These are phyloP conservation scores for Tilletia horrida DNA, from an alignment of 1,284 basidiomycete species.

Conservation along the genomic window DNA sequence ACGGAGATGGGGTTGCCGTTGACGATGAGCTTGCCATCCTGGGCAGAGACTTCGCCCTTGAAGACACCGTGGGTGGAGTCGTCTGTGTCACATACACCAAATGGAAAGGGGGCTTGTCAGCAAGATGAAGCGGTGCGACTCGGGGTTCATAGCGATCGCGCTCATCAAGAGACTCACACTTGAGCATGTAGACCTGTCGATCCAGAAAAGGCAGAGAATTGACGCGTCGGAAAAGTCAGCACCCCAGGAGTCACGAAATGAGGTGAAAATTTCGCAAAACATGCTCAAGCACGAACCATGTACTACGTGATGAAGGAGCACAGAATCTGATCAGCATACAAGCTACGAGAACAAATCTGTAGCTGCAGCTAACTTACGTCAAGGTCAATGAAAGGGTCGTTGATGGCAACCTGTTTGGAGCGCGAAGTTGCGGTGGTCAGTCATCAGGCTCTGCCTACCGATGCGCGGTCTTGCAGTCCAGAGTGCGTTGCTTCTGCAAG, in stretches of 20 bases:
- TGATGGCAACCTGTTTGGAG: constrained; percentile 43
- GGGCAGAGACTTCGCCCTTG: constrained; percentile 77
- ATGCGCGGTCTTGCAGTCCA: not conserved
- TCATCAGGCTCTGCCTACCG: too few species aligned
- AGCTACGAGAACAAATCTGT: not conserved
- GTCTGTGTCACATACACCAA: constrained; percentile 48
- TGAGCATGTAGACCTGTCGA: constrained; percentile 96
- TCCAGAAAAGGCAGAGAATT: not conserved
- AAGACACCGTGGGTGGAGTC: constrained; percentile 96
- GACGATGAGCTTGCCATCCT: constrained; percentile 87
- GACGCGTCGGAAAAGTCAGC: not conserved
- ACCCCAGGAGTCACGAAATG: constrained; percentile 2
- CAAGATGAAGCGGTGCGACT: too few species aligned
- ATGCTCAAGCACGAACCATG: constrained; percentile 38
- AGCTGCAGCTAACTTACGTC: constrained; percentile 61
- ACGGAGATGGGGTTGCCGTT: constrained; percentile 76
- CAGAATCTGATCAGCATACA: not conserved
- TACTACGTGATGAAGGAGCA: constrained; percentile 23
- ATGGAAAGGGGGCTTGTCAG: too few species aligned
- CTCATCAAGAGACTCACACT: constrained; percentile 64
- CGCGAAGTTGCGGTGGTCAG: too few species aligned
- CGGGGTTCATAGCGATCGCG: too few species aligned
- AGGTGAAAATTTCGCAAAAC: not conserved
- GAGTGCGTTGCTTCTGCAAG: not conserved
- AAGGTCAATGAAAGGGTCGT: constrained; percentile 84